Evolutionary conservation across 208 protist species (phyloP).

Genomic region (Trypanosoma platydactyli): DNA sequence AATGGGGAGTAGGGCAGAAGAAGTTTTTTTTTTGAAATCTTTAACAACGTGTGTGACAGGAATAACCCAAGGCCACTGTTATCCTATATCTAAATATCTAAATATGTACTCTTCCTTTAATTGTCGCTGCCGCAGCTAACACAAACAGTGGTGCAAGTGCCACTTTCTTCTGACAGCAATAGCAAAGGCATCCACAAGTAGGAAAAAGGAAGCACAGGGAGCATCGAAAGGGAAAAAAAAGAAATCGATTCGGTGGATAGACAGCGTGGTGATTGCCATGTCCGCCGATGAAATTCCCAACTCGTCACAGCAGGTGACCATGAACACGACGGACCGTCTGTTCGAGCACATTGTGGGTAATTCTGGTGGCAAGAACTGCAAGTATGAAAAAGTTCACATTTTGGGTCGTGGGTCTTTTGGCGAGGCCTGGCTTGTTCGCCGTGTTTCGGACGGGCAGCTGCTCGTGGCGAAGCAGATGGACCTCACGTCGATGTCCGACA

Average conservation of each 20-base stretch:
- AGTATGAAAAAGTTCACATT: slow-evolving; percentile 22
- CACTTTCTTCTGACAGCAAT: too few species aligned
- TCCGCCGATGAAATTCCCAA: slow-evolving; percentile 9
- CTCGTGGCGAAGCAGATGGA: slow-evolving; percentile 77
- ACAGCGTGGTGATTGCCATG: neutral
- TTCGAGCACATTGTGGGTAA: slow-evolving; percentile 25
- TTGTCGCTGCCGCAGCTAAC: too few species aligned
- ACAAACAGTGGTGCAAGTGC: too few species aligned
- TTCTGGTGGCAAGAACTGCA: slow-evolving; percentile 9
- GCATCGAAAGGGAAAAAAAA: too few species aligned
- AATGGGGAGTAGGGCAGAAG: too few species aligned
- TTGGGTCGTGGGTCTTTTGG: slow-evolving; percentile 19
- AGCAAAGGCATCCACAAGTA: too few species aligned
- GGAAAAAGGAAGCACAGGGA: too few species aligned
- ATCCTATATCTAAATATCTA: too few species aligned
- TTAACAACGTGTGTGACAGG: too few species aligned
- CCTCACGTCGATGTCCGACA: slow-evolving; percentile 74
- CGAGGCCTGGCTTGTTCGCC: slow-evolving; percentile 16
- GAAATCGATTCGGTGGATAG: neutral
- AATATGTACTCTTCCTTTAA: too few species aligned
- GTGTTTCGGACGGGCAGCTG: slow-evolving; percentile 46
- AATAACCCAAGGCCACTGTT: too few species aligned
- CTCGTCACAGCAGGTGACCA: slow-evolving; percentile 7
- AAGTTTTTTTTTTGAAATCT: too few species aligned
- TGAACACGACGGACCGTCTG: neutral